Conservation (phyloP, 2,329 filamentous ascomycete species). For the Sclerotinia spermophila region DNA sequence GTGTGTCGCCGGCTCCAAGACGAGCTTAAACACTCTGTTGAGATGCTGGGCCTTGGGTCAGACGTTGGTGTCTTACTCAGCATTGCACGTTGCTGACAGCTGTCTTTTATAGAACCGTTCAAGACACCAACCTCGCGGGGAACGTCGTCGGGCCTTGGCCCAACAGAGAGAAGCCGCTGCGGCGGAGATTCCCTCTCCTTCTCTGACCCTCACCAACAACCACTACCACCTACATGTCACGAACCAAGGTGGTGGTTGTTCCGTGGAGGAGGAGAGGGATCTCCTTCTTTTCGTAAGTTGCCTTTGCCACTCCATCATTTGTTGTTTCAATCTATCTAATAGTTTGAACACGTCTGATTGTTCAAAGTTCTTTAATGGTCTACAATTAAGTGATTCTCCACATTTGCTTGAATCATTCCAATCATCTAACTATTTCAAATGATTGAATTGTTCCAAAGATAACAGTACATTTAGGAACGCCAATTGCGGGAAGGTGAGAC, state of each 20-base stretch:
- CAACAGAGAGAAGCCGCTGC: background rate
- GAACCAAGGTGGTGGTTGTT: background rate
- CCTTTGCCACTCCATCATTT: too few species aligned
- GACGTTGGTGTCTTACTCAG: constrained; percentile 1
- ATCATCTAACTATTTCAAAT: background rate
- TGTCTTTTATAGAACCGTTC: background rate
- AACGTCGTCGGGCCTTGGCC: background rate
- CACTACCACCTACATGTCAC: background rate
- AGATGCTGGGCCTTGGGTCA: background rate
- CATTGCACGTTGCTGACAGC: background rate
- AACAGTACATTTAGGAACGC: background rate
- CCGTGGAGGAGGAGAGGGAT: background rate
- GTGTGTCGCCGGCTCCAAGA: background rate
- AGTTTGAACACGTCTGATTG: background rate
- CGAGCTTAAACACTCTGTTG: background rate
- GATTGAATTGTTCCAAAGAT: background rate
- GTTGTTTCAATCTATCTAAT: background rate
- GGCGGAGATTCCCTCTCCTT: background rate
- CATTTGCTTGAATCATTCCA: too few species aligned
- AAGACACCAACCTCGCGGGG: background rate
- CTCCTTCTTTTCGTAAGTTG: background rate
- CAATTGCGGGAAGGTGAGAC: background rate
- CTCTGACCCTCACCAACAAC: background rate
- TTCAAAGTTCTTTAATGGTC: background rate
- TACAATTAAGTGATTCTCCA: background rate